Base-by-base conservation (phyloP, 495 filamentous ascomycete genomes). In the Sporormia fimetaria region DNA sequence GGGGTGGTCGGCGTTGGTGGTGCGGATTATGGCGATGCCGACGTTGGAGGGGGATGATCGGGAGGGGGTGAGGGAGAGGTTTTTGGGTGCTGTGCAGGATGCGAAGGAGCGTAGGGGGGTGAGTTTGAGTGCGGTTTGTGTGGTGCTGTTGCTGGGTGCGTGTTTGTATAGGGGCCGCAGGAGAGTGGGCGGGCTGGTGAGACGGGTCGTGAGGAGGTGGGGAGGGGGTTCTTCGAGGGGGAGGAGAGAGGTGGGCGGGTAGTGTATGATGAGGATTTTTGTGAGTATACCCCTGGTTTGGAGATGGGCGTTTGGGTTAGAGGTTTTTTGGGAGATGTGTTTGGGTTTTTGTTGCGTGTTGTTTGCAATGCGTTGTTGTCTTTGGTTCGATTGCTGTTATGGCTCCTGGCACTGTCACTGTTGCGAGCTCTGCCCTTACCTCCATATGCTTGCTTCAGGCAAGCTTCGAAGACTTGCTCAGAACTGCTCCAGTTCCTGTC, bases 1-100 rank as follows among this genome's bases (percentile, higher is more conserved):
- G 8, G 90, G 90, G 37, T 98, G 90, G 90, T 95, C 92, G 37
- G 90, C 39, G 15, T 21, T 95, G 60, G 87, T 96, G 47, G 87
- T 96, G 11, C 34, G 36, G 44, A 47, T 47, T 41, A 47, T 47
- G 44, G 44, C 44, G 30, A 40, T 35, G 22, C 37, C 44, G 11
- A 32, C 40, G 22, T 16, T 47, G 22, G 44, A 41, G 21, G 12
- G 17, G 1, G 24, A 36, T 14, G 40, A 15, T 6, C 20, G 18
- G 10, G 26, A 14, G 16, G 38, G 15, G 20, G 17, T 4, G 14
- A 46, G 8, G 33, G 42, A 2, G 33, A 39, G n/a, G 17, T 34
- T 30, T 6, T 14, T 14, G 4, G 37, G 20, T 25, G 29, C 2
- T 25, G 15, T 40, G 20, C 24, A 33, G 20, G 42, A 40, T 2